These are phyloP conservation scores for Penicillium soppii DNA, from an alignment of 495 filamentous ascomycete species.

Conservation along the genomic window DNA sequence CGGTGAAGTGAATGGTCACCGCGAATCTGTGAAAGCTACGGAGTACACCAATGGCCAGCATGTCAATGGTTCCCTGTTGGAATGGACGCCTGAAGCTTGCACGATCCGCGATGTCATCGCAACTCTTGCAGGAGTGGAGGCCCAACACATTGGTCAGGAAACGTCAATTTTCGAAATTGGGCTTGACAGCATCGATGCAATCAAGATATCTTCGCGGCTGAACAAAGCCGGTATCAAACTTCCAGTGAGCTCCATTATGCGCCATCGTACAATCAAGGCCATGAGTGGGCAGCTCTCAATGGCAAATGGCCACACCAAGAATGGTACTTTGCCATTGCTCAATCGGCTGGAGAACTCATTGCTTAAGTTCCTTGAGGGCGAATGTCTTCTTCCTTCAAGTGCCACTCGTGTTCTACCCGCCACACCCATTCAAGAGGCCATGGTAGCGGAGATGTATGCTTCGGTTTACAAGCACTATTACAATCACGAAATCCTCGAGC, in stretches of 20 bases:
- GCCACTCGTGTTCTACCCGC: slow-evolving; percentile 61
- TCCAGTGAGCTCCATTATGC: slow-evolving; percentile 68
- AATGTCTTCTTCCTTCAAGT: slow-evolving; percentile 25
- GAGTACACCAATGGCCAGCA: not conserved
- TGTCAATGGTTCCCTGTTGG: slow-evolving; percentile 30
- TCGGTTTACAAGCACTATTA: slow-evolving; percentile 73
- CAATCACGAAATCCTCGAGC: slow-evolving; percentile 70
- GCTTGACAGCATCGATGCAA: slow-evolving; percentile 85
- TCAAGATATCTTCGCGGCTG: slow-evolving; percentile 69
- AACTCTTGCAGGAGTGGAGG: slow-evolving; percentile 51
- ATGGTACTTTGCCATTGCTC: slow-evolving; percentile 16
- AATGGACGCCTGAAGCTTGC: slow-evolving; percentile 52
- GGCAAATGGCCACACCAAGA: slow-evolving; percentile 2
- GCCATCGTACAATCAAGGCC: slow-evolving; percentile 59
- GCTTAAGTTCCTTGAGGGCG: slow-evolving; percentile 28
- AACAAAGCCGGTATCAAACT: slow-evolving; percentile 56
- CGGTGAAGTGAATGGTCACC: not conserved
- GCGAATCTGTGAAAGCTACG: not conserved
- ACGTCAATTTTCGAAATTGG: slow-evolving; percentile 79
- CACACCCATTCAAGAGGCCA: slow-evolving; percentile 81
- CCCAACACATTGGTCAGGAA: slow-evolving; percentile 48
- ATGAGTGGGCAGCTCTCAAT: slow-evolving; percentile 36
- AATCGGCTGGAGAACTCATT: slow-evolving; percentile 31
- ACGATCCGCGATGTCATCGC: slow-evolving; percentile 60
- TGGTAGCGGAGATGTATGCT: slow-evolving; percentile 72